These are phyloP conservation scores for Nannochloropsis gaditana DNA, from an alignment of 108 stramenopile species.

Conservation along the genomic window DNA sequence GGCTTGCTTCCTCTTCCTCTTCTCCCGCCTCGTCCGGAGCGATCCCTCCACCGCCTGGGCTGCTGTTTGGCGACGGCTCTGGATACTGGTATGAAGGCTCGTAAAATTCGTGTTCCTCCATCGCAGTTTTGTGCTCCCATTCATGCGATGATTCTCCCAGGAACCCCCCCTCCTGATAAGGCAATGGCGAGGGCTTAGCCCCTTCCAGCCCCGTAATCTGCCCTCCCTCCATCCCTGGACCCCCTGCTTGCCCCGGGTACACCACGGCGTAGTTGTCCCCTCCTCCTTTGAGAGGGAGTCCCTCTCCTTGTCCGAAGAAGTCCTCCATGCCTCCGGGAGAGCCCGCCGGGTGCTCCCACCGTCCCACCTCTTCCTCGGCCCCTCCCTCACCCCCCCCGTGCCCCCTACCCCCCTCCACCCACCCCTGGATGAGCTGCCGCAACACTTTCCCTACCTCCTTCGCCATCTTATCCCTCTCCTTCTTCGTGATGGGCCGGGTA, in stretches of 20 bases:
- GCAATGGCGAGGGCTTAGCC: background rate
- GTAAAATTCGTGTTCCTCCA: background rate
- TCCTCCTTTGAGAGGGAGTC: background rate
- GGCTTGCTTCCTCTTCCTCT: background rate
- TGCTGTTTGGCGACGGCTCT: background rate
- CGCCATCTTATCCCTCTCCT: background rate
- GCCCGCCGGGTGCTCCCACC: background rate
- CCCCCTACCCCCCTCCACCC: background rate
- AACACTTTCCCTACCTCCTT: background rate
- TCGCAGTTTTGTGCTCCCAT: background rate
- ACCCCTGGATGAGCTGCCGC: background rate
- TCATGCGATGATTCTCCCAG: no score
- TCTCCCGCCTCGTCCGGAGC: background rate
- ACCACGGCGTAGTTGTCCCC: background rate
- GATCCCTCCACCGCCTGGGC: background rate
- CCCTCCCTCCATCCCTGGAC: background rate
- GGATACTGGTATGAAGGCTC: background rate
- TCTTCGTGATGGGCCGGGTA: background rate
- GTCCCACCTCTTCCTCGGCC: background rate
- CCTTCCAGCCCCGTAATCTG: background rate
- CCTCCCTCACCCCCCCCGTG: background rate
- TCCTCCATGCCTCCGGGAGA: background rate
- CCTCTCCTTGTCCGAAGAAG: background rate
- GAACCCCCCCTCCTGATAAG: background rate
- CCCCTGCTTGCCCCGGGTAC: background rate